These are phyloP conservation scores for Zhuliangozyma blackwelliae DNA, from an alignment of 1,139 yeast genomes.

Conservation along the genomic window DNA sequence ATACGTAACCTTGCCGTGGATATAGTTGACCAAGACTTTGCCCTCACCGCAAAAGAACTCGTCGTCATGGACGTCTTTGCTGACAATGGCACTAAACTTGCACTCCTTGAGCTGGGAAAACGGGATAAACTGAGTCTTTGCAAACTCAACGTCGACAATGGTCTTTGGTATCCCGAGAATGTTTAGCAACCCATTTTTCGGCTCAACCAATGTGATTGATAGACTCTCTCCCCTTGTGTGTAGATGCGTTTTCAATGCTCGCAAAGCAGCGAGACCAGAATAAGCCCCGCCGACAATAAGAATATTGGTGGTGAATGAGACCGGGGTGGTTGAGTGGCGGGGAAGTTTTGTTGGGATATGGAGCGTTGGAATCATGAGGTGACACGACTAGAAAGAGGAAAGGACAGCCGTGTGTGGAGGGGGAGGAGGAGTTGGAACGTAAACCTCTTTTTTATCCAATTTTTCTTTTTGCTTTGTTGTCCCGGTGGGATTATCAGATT, in stretches of 20 bases:
- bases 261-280: slow-evolving; percentile 44
- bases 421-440: too few relatives aligned
- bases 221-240: slow-evolving; percentile 14
- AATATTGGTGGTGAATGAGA: slow-evolving; percentile 25
- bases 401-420: too few relatives aligned
- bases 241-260: slow-evolving; percentile 30
- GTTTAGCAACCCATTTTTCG: slow-evolving; percentile 49
- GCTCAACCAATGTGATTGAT: slow-evolving; percentile 44
- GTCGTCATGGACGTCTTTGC: slow-evolving; percentile 14
- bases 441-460: not conserved
- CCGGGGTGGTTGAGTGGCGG: slow-evolving; percentile 2
- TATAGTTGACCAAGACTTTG: slow-evolving; percentile 19
- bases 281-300: slow-evolving; percentile 52
- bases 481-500: too few relatives aligned
- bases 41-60: slow-evolving; percentile 3
- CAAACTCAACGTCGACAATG: slow-evolving; percentile 43
- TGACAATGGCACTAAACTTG: slow-evolving; percentile 24
- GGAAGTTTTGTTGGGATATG: slow-evolving; percentile 6
- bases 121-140: slow-evolving; percentile 38
- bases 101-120: slow-evolving; percentile 28
- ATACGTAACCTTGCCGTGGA: slow-evolving; percentile 39
- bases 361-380: not conserved
- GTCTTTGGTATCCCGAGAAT: slow-evolving; percentile 49
- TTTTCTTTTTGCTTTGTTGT: too few relatives aligned
- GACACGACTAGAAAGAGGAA: too few relatives aligned